Base-by-base conservation (phyloP, 2,329 filamentous ascomycete genomes). In the Annulohypoxylon truncatum region DNA sequence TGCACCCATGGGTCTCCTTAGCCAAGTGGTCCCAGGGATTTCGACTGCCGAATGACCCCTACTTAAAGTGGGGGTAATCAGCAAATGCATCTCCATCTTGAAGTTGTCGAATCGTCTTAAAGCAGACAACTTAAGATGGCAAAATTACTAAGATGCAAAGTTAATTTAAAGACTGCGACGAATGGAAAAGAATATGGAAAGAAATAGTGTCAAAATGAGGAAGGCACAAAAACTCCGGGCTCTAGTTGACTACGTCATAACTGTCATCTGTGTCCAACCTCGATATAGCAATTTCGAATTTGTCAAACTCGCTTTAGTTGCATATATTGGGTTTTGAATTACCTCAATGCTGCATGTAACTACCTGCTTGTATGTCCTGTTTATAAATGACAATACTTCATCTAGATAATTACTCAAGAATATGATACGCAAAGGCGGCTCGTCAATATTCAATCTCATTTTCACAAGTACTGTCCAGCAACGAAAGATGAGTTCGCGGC, bases 371-470 rank as follows among this genome's bases (percentile, higher is more conserved):
- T 31, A 31, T 26, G 28, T 28, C 15, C 8, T 52, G n/a, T n/a
- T 54, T 31, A 44, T 54, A 58, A 59, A 62, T 57, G 62, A 15
- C 26, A 67, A 40, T 22, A 26, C 47, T 26, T 29, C 51, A 26
- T 38, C 38, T 22, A 35, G 48, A 31, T 61, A 40, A 8, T 28
- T 35, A 20, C 2, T 46, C 48, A 35, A 53, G 48, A 57, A 42
- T 54, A 72, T 71, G 71, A 54, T 68, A 57, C 68, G 51, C 66
- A 70, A 33, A 52, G 31, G 38, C 20, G 15, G 50, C 20, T 59
- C 55, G 18, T 29, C 52, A 2, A 53, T 67, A 52, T 24, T 58
- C 18, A 71, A 63, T 54, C 53, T 61, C 31, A 53, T 65, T 38
- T 46, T 44, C 31, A 28, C 18, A 20, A 54, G 46, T 20, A 12